phyloP scores from a whole-genome alignment of 2,329 filamentous ascomycete genomes.

The Monascus ruber region DNA sequence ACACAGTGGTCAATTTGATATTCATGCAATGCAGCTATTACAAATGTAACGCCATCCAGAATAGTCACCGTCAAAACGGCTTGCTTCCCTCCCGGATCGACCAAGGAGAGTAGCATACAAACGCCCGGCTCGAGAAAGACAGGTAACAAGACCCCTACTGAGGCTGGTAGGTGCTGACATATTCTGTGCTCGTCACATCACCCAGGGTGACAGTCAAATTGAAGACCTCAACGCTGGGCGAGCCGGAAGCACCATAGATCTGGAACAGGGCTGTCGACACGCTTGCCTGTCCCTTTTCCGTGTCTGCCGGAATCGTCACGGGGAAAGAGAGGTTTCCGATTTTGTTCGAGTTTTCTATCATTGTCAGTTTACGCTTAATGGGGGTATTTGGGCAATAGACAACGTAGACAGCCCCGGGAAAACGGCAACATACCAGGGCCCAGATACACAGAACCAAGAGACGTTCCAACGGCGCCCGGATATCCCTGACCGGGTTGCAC shows the following conservation, averaged over 20 bases:
- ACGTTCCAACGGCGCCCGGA: constrained; percentile 18
- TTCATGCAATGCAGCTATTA: no score
- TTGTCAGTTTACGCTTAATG: no score
- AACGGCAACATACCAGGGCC: constrained; percentile 19
- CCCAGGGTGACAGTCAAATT: background rate
- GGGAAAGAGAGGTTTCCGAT: background rate
- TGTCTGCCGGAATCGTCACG: background rate
- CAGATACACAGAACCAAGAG: constrained; percentile 23
- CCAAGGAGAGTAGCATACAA: no score
- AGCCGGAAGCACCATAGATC: background rate
- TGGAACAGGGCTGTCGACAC: background rate
- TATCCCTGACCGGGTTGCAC: constrained; percentile 14
- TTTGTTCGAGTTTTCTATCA: background rate
- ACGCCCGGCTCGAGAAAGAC: no score
- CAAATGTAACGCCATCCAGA: no score
- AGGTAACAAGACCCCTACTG: no score
- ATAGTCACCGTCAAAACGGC: no score
- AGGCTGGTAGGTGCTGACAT: background rate
- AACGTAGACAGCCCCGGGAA: no score
- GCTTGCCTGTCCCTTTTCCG: background rate
- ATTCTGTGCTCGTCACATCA: background rate
- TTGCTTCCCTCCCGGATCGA: no score
- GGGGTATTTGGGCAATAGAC: no score
- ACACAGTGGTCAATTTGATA: no score
- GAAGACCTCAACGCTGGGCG: background rate